Base-by-base conservation (phyloP, 2,329 filamentous ascomycete species). In the Chlorencoelia australis region DNA sequence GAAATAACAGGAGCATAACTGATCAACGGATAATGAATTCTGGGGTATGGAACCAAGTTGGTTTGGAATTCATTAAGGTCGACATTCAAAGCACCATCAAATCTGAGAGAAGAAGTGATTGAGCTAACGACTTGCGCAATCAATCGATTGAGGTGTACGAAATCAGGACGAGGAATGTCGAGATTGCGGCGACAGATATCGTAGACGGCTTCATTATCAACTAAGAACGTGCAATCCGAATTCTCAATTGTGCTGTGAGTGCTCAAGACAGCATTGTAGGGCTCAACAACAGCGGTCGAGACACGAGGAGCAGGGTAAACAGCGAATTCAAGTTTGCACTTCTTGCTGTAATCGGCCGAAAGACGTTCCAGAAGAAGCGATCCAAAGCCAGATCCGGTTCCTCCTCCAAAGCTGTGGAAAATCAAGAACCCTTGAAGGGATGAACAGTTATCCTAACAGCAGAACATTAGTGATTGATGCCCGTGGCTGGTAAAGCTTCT, bases 11-110 rank as follows among this genome's bases (percentile, higher is more conserved):
- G 75, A 2, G 75, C 73, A 49, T 78, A 80, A 49, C 67, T 71
- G 59, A 79, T 76, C 46, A 80, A 59, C 27, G 75, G 75, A 55
- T 78, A 80, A 57, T 80, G 75, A 48, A 80, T 79, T 55, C 75
- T 68, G 16, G 75, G 75, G 58, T 75, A 80, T 5, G 75, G 75
- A 35, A 79, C 75, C 59, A 80, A 59, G 58, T 80, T 80, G 48
- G 75, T 80, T 61, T 80, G 75, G 65, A 80, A 80, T 55, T 80
- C 75, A 53, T 75, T 75, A 53, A 80, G 57, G 57, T 80, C 75
- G 53, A 80, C 75, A 45, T 80, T 80, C 52, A 80, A 65, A 30
- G 73, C 73, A 50, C 75, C 75, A 50, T 79, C 74, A 45, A 79
- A 80, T 35, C 75, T 67, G 45, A 80, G 61, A 45, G 71, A 75